Evolutionary conservation across 768 basidiomycete genomes (phyloP), one percentile per base, ranked within the genome.

Genomic region (Kwoniella dendrophila): DNA sequence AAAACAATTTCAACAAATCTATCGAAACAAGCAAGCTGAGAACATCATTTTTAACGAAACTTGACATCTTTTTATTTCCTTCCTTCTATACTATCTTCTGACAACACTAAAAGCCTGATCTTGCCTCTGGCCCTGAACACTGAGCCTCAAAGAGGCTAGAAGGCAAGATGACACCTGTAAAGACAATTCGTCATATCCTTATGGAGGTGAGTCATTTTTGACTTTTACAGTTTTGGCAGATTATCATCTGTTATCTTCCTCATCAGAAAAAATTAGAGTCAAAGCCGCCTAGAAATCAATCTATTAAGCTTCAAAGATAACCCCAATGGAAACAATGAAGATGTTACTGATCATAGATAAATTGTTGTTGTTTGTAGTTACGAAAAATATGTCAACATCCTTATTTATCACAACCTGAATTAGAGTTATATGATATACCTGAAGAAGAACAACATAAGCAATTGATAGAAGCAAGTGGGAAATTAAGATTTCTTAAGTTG

Each of bases 391-490:
- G 74, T 56, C 93, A 95, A 80, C 93, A 96, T 78, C 92, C 93
- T 0, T 95, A 95, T 74, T 83, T 95, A 50, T 87, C 90, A 56
- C 86, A 85, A 12, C 83, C 85, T 54, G 86, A 87, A 43, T 88
- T 97, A 22, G 94, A 96, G 68, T 88, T 90, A 52, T 81, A 80
- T 36, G 85, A 83, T 16, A 72, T 92, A 24, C 68, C 83, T 14
- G 70, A 78, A 1, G 75, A 75, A 43, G 89, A 89, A 68, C 83
- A 85, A 20, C 93, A 96, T 66, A 86, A 86, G 41, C 88, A 88
- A 68, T 80, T 96, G 34, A 86, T 92, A 44, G 87, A 88, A 47
- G 90, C 86, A 4, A 92, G 90, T 74, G 85, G 87, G n/a, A 95
- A 97, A 78, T 80, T 97, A 50, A 84, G 85, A 24, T 82, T 96